These are phyloP conservation scores for Galerina marginata DNA, from an alignment of 768 basidiomycete species.

Conservation along the genomic window DNA sequence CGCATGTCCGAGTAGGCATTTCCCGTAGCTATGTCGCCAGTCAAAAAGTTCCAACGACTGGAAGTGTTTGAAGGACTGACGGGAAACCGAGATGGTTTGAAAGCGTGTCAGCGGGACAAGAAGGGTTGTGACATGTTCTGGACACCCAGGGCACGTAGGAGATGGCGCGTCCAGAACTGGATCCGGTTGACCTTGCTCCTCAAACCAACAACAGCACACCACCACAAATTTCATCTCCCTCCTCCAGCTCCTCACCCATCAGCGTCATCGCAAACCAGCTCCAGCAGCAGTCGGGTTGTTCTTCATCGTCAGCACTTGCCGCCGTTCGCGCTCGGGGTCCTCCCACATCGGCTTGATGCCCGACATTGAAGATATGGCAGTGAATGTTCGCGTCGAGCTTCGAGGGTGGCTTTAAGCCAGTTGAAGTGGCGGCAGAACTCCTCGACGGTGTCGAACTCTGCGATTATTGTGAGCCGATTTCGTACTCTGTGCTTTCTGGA, in stretches of 20 bases:
- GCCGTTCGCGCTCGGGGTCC: slow-evolving; percentile 88
- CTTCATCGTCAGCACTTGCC: slow-evolving; percentile 96
- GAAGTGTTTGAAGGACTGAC: too few species aligned
- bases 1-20: too few species aligned
- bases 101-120: too few species aligned
- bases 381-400: slow-evolving; percentile 89
- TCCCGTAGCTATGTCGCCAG: too few species aligned
- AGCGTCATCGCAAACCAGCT: slow-evolving; percentile 90
- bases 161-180: slow-evolving; percentile 92
- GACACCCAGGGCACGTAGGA: too few species aligned
- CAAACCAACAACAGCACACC: slow-evolving; percentile 87
- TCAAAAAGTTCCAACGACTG: too few species aligned
- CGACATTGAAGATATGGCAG: slow-evolving; percentile 93
- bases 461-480: slow-evolving; percentile 85
- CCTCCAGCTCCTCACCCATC: slow-evolving; percentile 82
- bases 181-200: slow-evolving; percentile 88
- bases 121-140: too few species aligned
- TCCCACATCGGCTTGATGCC: slow-evolving; percentile 99
- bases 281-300: slow-evolving; percentile 92
- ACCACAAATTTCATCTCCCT: slow-evolving; percentile 77
- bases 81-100: too few species aligned
- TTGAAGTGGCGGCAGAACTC: slow-evolving; percentile 92
- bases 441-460: slow-evolving; percentile 90
- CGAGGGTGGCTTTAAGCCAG: slow-evolving; percentile 92
- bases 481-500: slow-evolving; percentile 77